A percentile compares a stretch with the other conserved stretches of the same genome.
These are phyloP conservation scores for Boletus mariae DNA, from an alignment of 1,284 basidiomycete species.

Conservation along the genomic window DNA sequence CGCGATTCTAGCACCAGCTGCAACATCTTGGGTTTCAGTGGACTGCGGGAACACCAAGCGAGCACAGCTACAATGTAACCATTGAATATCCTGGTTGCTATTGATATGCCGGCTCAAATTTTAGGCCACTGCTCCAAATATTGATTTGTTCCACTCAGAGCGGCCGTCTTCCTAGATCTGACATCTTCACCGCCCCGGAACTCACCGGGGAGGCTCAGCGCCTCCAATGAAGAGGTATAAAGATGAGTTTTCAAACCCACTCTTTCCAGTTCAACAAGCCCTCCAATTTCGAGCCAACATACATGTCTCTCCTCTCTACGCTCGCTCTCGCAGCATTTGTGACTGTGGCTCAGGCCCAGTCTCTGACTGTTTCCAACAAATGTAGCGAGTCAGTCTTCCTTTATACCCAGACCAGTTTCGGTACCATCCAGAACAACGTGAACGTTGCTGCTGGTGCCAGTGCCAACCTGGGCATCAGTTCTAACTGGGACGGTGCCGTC, in stretches of 20 bases:
- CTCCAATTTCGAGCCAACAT: not conserved
- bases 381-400: conserved; percentile 32
- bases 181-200: not conserved
- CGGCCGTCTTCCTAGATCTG: not conserved
- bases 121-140: not conserved
- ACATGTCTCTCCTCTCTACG: conserved; percentile 22
- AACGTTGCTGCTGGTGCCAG: conserved; percentile 20
- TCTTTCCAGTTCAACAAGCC: not conserved
- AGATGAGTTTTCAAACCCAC: not conserved
- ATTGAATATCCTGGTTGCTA: not conserved
- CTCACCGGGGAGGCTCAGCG: conserved; percentile 1
- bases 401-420: conserved; percentile 29
- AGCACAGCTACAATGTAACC: not conserved
- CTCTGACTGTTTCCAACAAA: conserved; percentile 30
- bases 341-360: conserved; percentile 25
- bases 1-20: too few species aligned
- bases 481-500: conserved; percentile 33
- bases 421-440: conserved; percentile 28
- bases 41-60: not conserved
- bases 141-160: not conserved
- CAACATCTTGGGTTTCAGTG: not conserved
- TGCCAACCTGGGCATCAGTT: conserved; percentile 32
- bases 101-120: not conserved
- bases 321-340: conserved; percentile 21
- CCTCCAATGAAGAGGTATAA: conserved; percentile 14